These are phyloP conservation scores for Cladosporium halotolerans DNA, from an alignment of 2,329 filamentous ascomycete genomes.

Conservation along the genomic window DNA sequence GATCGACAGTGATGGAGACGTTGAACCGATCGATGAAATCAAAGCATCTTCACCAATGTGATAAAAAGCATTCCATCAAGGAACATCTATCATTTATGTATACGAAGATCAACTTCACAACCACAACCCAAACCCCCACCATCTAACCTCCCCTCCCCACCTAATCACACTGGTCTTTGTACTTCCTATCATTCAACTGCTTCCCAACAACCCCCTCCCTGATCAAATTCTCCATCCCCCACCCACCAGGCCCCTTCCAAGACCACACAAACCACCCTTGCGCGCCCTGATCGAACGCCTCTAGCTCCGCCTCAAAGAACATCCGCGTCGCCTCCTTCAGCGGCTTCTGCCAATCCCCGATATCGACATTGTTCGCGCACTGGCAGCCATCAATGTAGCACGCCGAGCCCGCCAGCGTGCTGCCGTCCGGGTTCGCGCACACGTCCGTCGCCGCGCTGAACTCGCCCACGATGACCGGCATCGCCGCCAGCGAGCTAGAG, in stretches of 20 bases:
- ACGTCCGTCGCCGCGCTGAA: slow-evolving; percentile 40
- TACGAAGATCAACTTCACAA: too few relatives aligned
- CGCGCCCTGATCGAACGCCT: slow-evolving; percentile 36
- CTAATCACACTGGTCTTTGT: slow-evolving; percentile 19
- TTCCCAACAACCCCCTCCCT: slow-evolving; percentile 36
- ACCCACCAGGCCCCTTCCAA: slow-evolving; percentile 37
- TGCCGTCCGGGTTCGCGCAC: slow-evolving; percentile 38
- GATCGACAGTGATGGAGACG: too few relatives aligned
- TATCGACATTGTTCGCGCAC: slow-evolving; percentile 31
- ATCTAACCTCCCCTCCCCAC: background rate
- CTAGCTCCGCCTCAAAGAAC: slow-evolving; percentile 40
- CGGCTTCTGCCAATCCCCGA: slow-evolving; percentile 32
- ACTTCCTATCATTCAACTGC: slow-evolving; percentile 29
- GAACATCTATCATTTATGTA: too few relatives aligned
- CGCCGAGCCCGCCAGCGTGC: slow-evolving; percentile 26
- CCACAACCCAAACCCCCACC: background rate
- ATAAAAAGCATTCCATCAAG: too few relatives aligned
- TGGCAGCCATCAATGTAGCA: slow-evolving; percentile 35
- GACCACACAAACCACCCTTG: slow-evolving; percentile 42
- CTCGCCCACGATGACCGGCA: slow-evolving; percentile 39
- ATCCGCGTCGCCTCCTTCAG: slow-evolving; percentile 32
- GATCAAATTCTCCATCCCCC: slow-evolving; percentile 37
- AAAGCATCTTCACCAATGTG: too few relatives aligned
- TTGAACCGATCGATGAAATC: too few relatives aligned
- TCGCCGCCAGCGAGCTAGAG: slow-evolving; percentile 18